Evolutionary conservation across 2,329 filamentous ascomycete genomes (phyloP).

Genomic region (Ceratocystis alfenasii): DNA sequence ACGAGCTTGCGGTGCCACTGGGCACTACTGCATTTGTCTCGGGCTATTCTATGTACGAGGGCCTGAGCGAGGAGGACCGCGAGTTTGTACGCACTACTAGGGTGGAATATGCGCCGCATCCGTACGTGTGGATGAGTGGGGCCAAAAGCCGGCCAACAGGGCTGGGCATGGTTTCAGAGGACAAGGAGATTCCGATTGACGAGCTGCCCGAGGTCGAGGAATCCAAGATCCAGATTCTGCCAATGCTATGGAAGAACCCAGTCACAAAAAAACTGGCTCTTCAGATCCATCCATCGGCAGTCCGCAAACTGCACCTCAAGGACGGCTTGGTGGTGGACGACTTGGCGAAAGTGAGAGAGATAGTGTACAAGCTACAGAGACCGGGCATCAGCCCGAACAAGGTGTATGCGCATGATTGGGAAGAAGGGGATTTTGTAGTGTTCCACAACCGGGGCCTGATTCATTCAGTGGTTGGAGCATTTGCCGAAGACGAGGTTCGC

Average conservation of each 20-base stretch:
- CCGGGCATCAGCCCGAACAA: slow-evolving; percentile 56
- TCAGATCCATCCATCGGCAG: slow-evolving; percentile 61
- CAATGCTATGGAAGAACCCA: slow-evolving; percentile 69
- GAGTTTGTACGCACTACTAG: slow-evolving; percentile 53
- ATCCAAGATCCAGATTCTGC: slow-evolving; percentile 56
- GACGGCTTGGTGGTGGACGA: slow-evolving; percentile 60
- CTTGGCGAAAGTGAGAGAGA: slow-evolving; percentile 51
- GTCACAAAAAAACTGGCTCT: slow-evolving; percentile 56
- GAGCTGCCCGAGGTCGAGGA: slow-evolving; percentile 55
- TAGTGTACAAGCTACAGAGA: slow-evolving; percentile 57
- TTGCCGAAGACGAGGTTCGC: slow-evolving; percentile 59
- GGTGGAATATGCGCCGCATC: slow-evolving; percentile 66
- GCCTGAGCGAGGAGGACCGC: slow-evolving; percentile 53
- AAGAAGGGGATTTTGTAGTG: slow-evolving; percentile 61
- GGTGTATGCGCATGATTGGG: slow-evolving; percentile 67
- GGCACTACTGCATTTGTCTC: slow-evolving; percentile 67
- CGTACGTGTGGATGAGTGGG: slow-evolving; percentile 69
- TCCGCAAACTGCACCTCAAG: slow-evolving; percentile 54
- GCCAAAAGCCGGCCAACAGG: slow-evolving; percentile 56
- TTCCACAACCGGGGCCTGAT: slow-evolving; percentile 68
- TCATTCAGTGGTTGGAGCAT: slow-evolving; percentile 64
- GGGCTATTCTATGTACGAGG: slow-evolving; percentile 58
- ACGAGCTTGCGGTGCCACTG: slow-evolving; percentile 55
- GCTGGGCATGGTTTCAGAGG: slow-evolving; percentile 58
- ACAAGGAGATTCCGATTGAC: slow-evolving; percentile 45